Conservation (phyloP, 1,284 basidiomycete genomes). For the Chalciporus sp. region DNA sequence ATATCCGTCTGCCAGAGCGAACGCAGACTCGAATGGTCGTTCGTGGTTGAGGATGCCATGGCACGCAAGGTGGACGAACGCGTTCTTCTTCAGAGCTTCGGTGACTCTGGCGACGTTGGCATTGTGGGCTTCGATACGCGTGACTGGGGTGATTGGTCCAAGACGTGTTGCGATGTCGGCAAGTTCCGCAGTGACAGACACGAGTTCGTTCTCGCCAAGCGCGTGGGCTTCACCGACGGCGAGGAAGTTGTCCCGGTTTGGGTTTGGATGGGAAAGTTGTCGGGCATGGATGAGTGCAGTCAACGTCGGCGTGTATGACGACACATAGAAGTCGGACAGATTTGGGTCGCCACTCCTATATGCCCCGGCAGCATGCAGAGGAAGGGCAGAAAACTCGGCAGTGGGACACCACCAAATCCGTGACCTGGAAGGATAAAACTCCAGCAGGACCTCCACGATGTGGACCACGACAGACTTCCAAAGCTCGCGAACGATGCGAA, state of each 20-base stretch:
- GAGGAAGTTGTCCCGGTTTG: background rate
- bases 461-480: conserved; percentile 31
- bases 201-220: background rate
- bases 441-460: conserved; percentile 19
- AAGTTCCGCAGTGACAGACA: conserved; percentile 5
- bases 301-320: conserved; percentile 37
- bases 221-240: conserved; percentile 15
- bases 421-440: conserved; percentile 13
- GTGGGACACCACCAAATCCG: conserved; percentile 45
- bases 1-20: conserved; percentile 22
- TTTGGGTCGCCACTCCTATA: conserved; percentile 3
- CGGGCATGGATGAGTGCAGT: conserved; percentile 27
- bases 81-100: conserved; percentile 8
- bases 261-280: background rate
- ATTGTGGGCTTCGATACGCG: conserved; percentile 1
- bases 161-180: background rate
- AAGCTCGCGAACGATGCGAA: conserved; percentile 20
- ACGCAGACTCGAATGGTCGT: conserved; percentile 24
- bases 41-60: conserved; percentile 11
- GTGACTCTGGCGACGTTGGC: background rate
- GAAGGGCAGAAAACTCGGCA: conserved; percentile 31
- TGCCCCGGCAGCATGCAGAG: conserved; percentile 38
- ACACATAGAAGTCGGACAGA: conserved; percentile 30
- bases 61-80: conserved; percentile 25
- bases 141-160: background rate